Conservation (phyloP, 306 rosid species). For the Bauhinia variegata region DNA sequence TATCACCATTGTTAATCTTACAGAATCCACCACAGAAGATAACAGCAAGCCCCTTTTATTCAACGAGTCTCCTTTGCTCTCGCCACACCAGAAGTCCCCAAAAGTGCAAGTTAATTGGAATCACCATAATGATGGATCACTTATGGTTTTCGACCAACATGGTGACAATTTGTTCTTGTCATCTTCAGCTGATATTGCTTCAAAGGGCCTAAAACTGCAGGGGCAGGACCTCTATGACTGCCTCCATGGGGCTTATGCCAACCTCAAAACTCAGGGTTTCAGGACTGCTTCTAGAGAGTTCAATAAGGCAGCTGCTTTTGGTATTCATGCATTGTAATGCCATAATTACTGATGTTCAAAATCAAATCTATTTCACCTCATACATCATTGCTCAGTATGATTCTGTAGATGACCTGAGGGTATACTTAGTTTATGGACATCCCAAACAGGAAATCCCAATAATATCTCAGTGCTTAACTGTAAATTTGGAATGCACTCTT, state of each 20-base stretch:
- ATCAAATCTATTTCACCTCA: conserved; percentile 1
- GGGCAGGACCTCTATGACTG: conserved; percentile 57
- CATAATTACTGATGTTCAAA: conserved; percentile 34
- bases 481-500: too few species aligned
- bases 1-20: conserved; percentile 75
- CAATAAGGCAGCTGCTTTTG: conserved; percentile 45
- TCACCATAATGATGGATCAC: conserved; percentile 43
- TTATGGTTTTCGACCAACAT: conserved; percentile 55
- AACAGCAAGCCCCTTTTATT: conserved; percentile 38
- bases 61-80: conserved; percentile 46
- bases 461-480: too few species aligned
- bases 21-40: conserved; percentile 50
- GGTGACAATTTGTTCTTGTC: conserved; percentile 48
- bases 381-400: conserved; percentile 41
- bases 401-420: conserved; percentile 41
- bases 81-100: conserved; percentile 46
- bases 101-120: conserved; percentile 49
- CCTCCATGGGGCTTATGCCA: conserved; percentile 58
- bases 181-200: conserved; percentile 51
- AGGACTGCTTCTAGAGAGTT: conserved; percentile 51
- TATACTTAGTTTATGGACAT: conserved; percentile 38
- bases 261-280: conserved; percentile 47
- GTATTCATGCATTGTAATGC: conserved; percentile 43
- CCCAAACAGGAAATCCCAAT: conserved; percentile 12
- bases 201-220: conserved; percentile 45